A percentile compares a stretch with the other conserved stretches of the same genome.
Conservation (phyloP, 2,329 filamentous ascomycete species). For the Acrodontium crateriforme region DNA sequence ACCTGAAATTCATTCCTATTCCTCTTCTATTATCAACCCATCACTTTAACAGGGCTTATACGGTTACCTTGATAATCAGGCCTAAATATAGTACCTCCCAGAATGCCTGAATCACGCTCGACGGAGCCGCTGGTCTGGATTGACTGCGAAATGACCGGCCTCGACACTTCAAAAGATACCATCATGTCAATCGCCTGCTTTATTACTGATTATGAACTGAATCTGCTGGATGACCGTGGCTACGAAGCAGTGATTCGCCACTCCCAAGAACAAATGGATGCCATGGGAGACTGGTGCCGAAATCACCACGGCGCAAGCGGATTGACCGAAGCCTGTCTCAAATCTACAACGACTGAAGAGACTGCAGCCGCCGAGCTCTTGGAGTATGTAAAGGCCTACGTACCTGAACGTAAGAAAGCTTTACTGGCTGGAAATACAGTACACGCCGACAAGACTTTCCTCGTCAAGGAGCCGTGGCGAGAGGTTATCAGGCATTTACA, state of each 20-base stretch:
- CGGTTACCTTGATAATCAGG: too few relatives aligned
- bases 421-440: constrained; percentile 86
- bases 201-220: constrained; percentile 68
- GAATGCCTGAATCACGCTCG: constrained; percentile 35
- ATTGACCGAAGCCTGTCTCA: constrained; percentile 60
- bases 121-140: constrained; percentile 71
- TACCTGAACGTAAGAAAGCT: constrained; percentile 52
- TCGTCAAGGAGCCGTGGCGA: constrained; percentile 60
- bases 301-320: constrained; percentile 68
- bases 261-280: constrained; percentile 51
- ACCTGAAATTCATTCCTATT: too few relatives aligned
- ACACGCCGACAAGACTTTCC: constrained; percentile 75
- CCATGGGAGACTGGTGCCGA: constrained; percentile 85
- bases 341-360: constrained; percentile 57
- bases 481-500: constrained; percentile 64
- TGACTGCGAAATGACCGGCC: constrained; percentile 86
- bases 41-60: too few relatives aligned
- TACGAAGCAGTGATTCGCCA: constrained; percentile 73
- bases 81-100: too few relatives aligned
- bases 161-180: constrained; percentile 57
- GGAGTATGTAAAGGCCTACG: constrained; percentile 58
- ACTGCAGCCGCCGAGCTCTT: constrained; percentile 61
- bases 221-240: constrained; percentile 60
- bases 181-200: constrained; percentile 90
- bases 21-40: too few relatives aligned